These are phyloP conservation scores for Chaetomiaceae sp. DNA, from an alignment of 2,329 filamentous ascomycete genomes.

Conservation along the genomic window DNA sequence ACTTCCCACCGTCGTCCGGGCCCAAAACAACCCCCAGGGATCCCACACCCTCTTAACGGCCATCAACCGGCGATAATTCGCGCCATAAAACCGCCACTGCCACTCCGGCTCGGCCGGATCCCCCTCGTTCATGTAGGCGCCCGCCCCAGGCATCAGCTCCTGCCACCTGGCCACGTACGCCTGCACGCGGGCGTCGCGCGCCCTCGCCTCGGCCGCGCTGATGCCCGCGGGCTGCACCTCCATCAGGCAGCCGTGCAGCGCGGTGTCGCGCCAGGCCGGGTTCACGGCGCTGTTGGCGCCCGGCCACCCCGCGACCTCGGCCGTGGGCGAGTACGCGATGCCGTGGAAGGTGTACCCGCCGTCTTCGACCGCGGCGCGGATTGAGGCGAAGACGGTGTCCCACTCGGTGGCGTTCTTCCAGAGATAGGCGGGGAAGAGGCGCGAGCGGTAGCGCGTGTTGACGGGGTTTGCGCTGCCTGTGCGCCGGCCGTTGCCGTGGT, in stretches of 20 bases:
- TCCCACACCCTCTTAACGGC: conserved; percentile 40
- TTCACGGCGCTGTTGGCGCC: conserved; percentile 27
- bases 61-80: conserved; percentile 30
- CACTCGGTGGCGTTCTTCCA: conserved; percentile 22
- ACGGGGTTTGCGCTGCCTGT: conserved; percentile 18
- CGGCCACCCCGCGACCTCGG: conserved; percentile 24
- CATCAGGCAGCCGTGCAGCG: conserved; percentile 22
- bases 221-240: conserved; percentile 18
- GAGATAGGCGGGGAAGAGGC: conserved; percentile 26
- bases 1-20: conserved; percentile 20
- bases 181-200: conserved; percentile 12
- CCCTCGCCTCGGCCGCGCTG: conserved; percentile 13
- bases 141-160: conserved; percentile 19
- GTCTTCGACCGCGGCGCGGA: conserved; percentile 25
- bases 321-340: conserved; percentile 23
- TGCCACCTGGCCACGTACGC: conserved; percentile 16
- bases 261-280: conserved; percentile 27
- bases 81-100: conserved; percentile 23
- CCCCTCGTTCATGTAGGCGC: conserved; percentile 25
- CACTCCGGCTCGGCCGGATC: conserved; percentile 23
- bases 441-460: conserved; percentile 28
- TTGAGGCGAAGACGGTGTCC: conserved; percentile 20
- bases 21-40: conserved; percentile 35
- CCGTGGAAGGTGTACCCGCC: conserved; percentile 29
- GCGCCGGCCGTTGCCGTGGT: conserved; percentile 18